A percentile compares a stretch with the other conserved stretches of the same genome.
phyloP scores from a whole-genome alignment of 169 alveolate genomes.

The Cryptosporidium sp. region DNA sequence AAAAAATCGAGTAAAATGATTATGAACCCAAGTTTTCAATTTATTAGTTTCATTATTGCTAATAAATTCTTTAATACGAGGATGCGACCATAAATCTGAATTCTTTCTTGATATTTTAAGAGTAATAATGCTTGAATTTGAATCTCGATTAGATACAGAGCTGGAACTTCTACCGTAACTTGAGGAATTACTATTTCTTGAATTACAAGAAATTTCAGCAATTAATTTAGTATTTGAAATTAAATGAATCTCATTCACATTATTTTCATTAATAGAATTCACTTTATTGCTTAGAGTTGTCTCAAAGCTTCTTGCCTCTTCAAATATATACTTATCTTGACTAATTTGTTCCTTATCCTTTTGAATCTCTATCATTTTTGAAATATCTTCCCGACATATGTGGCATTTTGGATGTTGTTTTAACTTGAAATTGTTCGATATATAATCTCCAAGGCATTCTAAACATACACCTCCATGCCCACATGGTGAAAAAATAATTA shows the following conservation, averaged over 20 bases:
- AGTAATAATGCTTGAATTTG: constrained; percentile 13
- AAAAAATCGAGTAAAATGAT: not conserved
- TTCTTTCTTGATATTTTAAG: constrained; percentile 41
- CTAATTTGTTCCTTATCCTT: not conserved
- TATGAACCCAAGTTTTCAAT: not conserved
- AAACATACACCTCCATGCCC: constrained; percentile 69
- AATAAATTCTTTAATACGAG: constrained; percentile 44
- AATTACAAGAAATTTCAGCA: constrained; percentile 39
- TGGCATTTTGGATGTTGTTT: constrained; percentile 68
- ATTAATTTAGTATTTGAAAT: constrained; percentile 39
- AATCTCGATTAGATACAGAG: not conserved
- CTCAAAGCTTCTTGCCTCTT: constrained; percentile 2
- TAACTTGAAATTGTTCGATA: constrained; percentile 17
- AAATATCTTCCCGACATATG: constrained; percentile 61
- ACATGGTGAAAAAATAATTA: constrained; percentile 67
- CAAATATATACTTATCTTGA: not conserved
- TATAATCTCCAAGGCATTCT: constrained; percentile 64
- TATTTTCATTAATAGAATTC: not conserved
- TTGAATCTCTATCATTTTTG: constrained; percentile 24
- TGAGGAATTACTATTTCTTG: not conserved
- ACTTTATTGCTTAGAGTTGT: not conserved
- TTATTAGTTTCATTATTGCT: not conserved
- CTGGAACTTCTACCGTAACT: not conserved
- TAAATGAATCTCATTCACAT: not conserved
- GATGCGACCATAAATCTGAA: constrained; percentile 46